Conservation (phyloP, 257 asterid genomes). For the Plantago major region DNA sequence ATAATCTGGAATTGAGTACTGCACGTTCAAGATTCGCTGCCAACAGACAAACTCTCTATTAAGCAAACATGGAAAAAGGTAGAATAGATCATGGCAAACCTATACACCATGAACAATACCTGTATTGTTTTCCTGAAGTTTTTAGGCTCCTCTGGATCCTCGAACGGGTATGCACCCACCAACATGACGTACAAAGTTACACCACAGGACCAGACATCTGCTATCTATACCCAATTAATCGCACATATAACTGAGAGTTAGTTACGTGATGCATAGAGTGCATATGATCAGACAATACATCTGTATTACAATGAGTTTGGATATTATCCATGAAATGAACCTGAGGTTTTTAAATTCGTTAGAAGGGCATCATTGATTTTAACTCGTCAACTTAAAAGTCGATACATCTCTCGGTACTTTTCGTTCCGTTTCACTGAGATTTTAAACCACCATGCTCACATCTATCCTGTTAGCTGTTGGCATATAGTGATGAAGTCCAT, state of each 20-base stretch:
- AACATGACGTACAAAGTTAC: constrained; percentile 96
- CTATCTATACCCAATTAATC: constrained; percentile 46
- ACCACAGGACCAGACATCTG: constrained; percentile 99
- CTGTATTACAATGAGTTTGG: too few species aligned
- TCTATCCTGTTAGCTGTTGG: too few species aligned
- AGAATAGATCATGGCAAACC: background rate
- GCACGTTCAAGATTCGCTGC: constrained; percentile 91
- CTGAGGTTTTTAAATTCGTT: too few species aligned
- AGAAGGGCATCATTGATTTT: too few species aligned
- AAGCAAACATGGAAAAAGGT: constrained; percentile 5
- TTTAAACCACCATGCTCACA: too few species aligned
- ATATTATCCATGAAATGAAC: too few species aligned
- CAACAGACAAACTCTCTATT: constrained; percentile 15
- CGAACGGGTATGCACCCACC: constrained; percentile 98
- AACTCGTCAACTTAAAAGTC: too few species aligned
- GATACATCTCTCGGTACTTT: too few species aligned
- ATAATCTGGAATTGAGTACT: constrained; percentile 92
- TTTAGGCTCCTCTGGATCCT: constrained; percentile 95
- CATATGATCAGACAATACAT: background rate
- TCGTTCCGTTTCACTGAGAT: too few species aligned
- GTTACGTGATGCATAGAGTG: background rate
- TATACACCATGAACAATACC: constrained; percentile 27
- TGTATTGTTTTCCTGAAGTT: constrained; percentile 94
- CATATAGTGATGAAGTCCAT: too few species aligned
- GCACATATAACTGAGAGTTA: constrained; percentile 11